Conservation (phyloP, 2,329 filamentous ascomycete genomes). For the Fusarium equiseti region DNA sequence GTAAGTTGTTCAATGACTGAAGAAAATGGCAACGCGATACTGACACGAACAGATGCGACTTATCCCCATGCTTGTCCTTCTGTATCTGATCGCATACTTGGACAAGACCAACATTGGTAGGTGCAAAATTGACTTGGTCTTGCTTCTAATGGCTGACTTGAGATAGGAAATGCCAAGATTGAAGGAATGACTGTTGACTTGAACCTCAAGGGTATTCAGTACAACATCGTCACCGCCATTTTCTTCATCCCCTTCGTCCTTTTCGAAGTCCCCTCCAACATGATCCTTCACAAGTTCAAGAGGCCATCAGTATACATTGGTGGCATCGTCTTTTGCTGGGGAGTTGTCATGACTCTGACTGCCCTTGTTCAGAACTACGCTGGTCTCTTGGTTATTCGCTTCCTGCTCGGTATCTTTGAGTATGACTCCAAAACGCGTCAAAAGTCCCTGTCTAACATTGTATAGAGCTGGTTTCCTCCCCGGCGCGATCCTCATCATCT, state of each 20-base stretch:
- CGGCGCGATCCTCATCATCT: conserved; percentile 23
- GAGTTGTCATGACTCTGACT: conserved; percentile 18
- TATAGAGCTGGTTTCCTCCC: conserved; percentile 11
- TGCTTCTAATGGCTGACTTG: rapidly evolving
- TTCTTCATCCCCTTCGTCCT: conserved; percentile 36
- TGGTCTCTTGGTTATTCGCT: conserved; percentile 15
- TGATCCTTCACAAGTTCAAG: conserved; percentile 23
- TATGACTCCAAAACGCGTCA: neutral
- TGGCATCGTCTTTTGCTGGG: conserved; percentile 20
- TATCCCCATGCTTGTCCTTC: conserved; percentile 19
- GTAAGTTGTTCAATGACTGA: neutral
- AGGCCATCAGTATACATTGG: conserved; percentile 20
- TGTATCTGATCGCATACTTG: conserved; percentile 21
- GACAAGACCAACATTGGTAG: conserved; percentile 24
- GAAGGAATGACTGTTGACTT: conserved; percentile 47
- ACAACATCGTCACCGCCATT: conserved; percentile 64
- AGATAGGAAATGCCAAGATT: conserved; percentile 45
- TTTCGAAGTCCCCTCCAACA: conserved; percentile 25
- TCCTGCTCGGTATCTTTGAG: conserved; percentile 20
- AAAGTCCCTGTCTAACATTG: rapidly evolving
- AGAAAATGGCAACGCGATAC: rapidly evolving
- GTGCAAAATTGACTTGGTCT: rapidly evolving
- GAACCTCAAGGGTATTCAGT: conserved; percentile 58
- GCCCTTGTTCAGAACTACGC: conserved; percentile 18
- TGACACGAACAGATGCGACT: conserved; percentile 12